A percentile compares a stretch with the other conserved stretches of the same genome.
These are phyloP conservation scores for Wickerhamomyces xylosicus DNA, from an alignment of 805 yeast species.

Conservation along the genomic window DNA sequence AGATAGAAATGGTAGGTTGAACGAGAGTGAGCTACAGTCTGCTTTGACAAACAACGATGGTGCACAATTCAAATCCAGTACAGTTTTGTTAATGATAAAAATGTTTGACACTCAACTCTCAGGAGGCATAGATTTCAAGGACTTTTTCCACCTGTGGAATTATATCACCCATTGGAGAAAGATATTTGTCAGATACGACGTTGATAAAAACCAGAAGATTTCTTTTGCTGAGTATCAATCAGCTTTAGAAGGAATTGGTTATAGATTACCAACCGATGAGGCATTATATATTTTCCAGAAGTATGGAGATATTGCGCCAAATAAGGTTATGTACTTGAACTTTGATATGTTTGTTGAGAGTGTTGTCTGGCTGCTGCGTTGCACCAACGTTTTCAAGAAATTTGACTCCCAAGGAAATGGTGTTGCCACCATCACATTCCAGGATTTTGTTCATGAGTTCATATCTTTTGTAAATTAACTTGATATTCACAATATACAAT, in stretches of 20 bases:
- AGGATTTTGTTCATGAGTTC: slow-evolving; percentile 51
- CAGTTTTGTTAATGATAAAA: slow-evolving; percentile 52
- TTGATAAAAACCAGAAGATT: slow-evolving; percentile 46
- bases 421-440: slow-evolving; percentile 53
- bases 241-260: slow-evolving; percentile 57
- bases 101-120: slow-evolving; percentile 44
- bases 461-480: slow-evolving; percentile 25
- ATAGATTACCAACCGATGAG: slow-evolving; percentile 44
- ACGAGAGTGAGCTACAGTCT: slow-evolving; percentile 44
- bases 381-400: slow-evolving; percentile 71
- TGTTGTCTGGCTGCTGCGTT: slow-evolving; percentile 62
- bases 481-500: no score
- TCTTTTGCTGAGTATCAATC: slow-evolving; percentile 56
- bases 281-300: slow-evolving; percentile 48
- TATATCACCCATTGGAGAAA: slow-evolving; percentile 58
- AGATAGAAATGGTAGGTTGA: slow-evolving; percentile 41
- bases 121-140: slow-evolving; percentile 40
- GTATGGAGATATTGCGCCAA: slow-evolving; percentile 31
- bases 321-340: slow-evolving; percentile 34
- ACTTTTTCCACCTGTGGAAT: slow-evolving; percentile 61
- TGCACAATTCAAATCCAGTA: slow-evolving; percentile 47
- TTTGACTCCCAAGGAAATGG: slow-evolving; percentile 72
- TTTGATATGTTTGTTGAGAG: slow-evolving; percentile 80
- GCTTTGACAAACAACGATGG: slow-evolving; percentile 58
- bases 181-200: slow-evolving; percentile 50